phyloP scores from a whole-genome alignment of 495 filamentous ascomycete genomes.

The Trichoderma erinaceum region DNA sequence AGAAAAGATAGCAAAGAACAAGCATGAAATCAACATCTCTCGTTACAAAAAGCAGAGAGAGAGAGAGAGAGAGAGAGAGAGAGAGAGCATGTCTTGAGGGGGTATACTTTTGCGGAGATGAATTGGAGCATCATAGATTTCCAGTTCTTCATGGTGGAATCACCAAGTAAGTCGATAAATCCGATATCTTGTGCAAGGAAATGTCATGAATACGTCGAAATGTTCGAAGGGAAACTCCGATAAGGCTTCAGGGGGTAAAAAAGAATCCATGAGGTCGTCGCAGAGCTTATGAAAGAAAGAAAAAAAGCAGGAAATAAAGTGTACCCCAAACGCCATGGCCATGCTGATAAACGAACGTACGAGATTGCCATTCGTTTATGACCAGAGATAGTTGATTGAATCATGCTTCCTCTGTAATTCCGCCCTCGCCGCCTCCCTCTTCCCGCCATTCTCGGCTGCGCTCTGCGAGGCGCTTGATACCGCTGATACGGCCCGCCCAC shows the following conservation, averaged over 20 bases:
- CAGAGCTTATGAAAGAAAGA: not conserved
- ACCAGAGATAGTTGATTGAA: not conserved
- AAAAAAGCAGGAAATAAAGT: not conserved
- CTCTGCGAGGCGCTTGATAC: slow-evolving; percentile 71
- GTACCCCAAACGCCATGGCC: slow-evolving; percentile 12
- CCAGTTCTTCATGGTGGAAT: not conserved
- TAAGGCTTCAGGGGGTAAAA: not conserved
- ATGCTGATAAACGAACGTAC: not conserved
- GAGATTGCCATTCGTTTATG: not conserved
- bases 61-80: not conserved
- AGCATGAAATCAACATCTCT: not conserved
- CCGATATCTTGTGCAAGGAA: slow-evolving; percentile 5
- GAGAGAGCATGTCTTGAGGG: not conserved
- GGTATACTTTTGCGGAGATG: slow-evolving; percentile 6
- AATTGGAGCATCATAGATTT: not conserved
- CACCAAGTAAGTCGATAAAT: not conserved
- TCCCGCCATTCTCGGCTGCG: slow-evolving; percentile 81
- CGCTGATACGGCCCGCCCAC: slow-evolving; percentile 74
- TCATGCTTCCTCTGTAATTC: slow-evolving; percentile 70
- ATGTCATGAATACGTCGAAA: slow-evolving; percentile 8
- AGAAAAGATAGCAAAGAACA: not conserved
- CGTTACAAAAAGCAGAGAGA: not conserved
- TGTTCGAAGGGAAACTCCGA: not conserved
- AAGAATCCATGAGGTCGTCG: slow-evolving; percentile 4
- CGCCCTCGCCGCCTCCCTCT: slow-evolving; percentile 66